phyloP scores from a whole-genome alignment of 2,329 filamentous ascomycete species.

The Fusarium nelsonii region DNA sequence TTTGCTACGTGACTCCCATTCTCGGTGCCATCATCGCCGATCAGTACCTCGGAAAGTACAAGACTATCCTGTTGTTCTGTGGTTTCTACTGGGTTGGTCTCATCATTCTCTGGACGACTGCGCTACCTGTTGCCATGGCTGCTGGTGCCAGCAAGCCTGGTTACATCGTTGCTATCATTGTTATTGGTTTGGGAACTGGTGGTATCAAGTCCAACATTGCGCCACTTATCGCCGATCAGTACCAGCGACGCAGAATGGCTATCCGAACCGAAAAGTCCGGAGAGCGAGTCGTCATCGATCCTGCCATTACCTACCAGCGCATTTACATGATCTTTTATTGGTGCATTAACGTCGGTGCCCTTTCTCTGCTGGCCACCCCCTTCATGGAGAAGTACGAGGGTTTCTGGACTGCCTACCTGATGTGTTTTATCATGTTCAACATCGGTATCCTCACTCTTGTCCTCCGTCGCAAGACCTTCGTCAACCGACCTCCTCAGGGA shows the following conservation, averaged over 20 bases:
- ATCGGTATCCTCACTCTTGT: constrained; percentile 68
- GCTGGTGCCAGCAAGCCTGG: constrained; percentile 60
- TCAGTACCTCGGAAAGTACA: constrained; percentile 71
- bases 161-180: constrained; percentile 67
- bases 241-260: constrained; percentile 65
- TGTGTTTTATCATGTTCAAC: constrained; percentile 72
- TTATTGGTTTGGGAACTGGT: constrained; percentile 75
- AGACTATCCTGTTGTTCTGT: constrained; percentile 70
- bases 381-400: constrained; percentile 75
- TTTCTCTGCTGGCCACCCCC: constrained; percentile 75
- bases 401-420: constrained; percentile 74
- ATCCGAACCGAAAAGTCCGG: constrained; percentile 62
- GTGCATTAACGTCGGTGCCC: constrained; percentile 79
- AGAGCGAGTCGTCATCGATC: constrained; percentile 74
- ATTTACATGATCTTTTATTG: constrained; percentile 82
- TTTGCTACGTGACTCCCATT: constrained; percentile 59
- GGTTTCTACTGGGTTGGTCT: constrained; percentile 70
- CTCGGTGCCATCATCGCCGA: constrained; percentile 68
- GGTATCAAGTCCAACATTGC: constrained; percentile 76
- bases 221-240: constrained; percentile 74
- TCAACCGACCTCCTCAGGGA: constrained; percentile 69
- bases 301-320: constrained; percentile 73
- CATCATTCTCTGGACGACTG: constrained; percentile 65
- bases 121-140: constrained; percentile 55
- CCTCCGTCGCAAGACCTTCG: constrained; percentile 59